Evolutionary conservation across 2,329 filamentous ascomycete species (phyloP).

Genomic region (Trichoderma aggressivum): DNA sequence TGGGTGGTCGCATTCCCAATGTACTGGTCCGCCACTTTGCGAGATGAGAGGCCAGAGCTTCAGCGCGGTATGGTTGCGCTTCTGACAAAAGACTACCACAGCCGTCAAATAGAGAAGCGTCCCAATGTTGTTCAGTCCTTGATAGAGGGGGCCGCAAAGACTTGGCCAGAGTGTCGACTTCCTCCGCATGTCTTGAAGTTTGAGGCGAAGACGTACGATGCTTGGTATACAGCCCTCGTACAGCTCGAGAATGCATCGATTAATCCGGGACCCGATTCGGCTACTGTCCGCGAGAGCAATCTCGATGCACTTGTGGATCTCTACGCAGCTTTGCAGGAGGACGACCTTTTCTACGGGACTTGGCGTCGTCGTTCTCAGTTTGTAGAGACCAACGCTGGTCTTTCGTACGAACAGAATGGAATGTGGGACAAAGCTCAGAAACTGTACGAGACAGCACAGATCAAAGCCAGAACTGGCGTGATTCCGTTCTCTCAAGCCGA

Average conservation of each 20-base stretch:
- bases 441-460: constrained; percentile 93
- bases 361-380: constrained; percentile 95
- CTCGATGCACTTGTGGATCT: constrained; percentile 93
- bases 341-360: constrained; percentile 95
- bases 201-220: constrained; percentile 87
- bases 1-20: constrained; percentile 92
- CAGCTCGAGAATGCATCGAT: constrained; percentile 89
- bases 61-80: constrained; percentile 88
- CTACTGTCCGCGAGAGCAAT: constrained; percentile 85
- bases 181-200: constrained; percentile 97
- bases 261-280: constrained; percentile 77
- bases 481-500: constrained; percentile 94
- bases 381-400: constrained; percentile 92
- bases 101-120: constrained; percentile 86
- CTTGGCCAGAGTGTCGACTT: constrained; percentile 84
- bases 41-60: constrained; percentile 84
- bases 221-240: constrained; percentile 91
- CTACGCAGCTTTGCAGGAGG: constrained; percentile 86
- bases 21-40: constrained; percentile 84
- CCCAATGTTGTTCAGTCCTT: constrained; percentile 95
- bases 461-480: constrained; percentile 94
- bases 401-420: constrained; percentile 97
- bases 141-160: constrained; percentile 79
- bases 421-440: constrained; percentile 99
- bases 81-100: constrained; percentile 93